Evolutionary conservation across 2,329 filamentous ascomycete genomes (phyloP).

Genomic region (Neofusicoccum laricinum): DNA sequence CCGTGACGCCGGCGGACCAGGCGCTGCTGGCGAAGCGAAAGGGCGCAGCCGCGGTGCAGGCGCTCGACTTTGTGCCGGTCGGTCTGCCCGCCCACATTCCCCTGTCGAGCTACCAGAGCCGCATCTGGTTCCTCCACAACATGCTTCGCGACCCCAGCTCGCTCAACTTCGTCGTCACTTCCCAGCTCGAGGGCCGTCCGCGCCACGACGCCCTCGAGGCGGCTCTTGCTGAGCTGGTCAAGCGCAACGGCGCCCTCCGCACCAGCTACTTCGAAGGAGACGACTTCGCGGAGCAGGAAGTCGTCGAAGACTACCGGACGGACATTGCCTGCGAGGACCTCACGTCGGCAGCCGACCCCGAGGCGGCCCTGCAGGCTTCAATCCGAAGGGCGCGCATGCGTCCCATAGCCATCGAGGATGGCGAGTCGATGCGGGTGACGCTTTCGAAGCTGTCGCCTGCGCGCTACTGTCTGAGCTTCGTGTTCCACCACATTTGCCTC

Average conservation of each 20-base stretch:
- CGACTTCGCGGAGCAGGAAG: slow-evolving; percentile 24
- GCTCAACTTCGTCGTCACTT: slow-evolving; percentile 22
- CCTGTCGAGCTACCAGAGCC: slow-evolving; percentile 26
- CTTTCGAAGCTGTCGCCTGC: slow-evolving; percentile 21
- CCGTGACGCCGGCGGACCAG: neutral
- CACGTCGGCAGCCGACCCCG: slow-evolving; percentile 17
- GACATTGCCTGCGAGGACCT: slow-evolving; percentile 22
- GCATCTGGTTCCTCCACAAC: slow-evolving; percentile 26
- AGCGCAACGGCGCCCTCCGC: slow-evolving; percentile 22
- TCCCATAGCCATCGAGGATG: slow-evolving; percentile 24
- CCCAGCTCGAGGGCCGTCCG: slow-evolving; percentile 20
- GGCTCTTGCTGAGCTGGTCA: slow-evolving; percentile 20
- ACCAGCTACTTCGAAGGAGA: slow-evolving; percentile 25
- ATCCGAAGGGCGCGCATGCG: slow-evolving; percentile 1
- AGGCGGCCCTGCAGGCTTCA: slow-evolving; percentile 18
- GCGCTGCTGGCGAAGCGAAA: neutral
- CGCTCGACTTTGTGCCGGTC: neutral
- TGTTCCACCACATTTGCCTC: slow-evolving; percentile 35
- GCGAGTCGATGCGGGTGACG: slow-evolving; percentile 22
- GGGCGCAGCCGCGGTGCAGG: neutral
- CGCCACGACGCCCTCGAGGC: slow-evolving; percentile 16
- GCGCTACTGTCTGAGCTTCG: slow-evolving; percentile 26
- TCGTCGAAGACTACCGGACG: slow-evolving; percentile 18
- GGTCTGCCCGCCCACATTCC: slow-evolving; percentile 18
- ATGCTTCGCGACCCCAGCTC: slow-evolving; percentile 22